These are phyloP conservation scores for Chlamydomonas sp. DNA, from an alignment of 139 green algal species.

Conservation along the genomic window DNA sequence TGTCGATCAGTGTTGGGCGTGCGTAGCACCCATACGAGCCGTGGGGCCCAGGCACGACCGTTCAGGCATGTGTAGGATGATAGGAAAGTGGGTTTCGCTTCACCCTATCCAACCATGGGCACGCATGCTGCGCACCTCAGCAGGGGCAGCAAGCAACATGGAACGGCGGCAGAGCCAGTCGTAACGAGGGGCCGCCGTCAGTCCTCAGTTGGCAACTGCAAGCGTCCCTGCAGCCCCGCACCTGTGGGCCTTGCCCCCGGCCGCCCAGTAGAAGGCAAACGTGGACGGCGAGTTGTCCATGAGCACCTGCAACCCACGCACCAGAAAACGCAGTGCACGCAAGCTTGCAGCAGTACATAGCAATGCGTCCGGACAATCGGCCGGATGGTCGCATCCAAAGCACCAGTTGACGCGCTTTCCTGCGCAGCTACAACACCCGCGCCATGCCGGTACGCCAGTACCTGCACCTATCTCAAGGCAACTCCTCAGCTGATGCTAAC, in stretches of 20 bases:
- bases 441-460: background rate
- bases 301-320: conserved; percentile 22
- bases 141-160: too few species aligned
- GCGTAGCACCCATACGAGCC: too few species aligned
- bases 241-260: conserved; percentile 36
- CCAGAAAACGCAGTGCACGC: background rate
- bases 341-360: background rate
- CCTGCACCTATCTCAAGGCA: background rate
- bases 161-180: too few species aligned
- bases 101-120: too few species aligned
- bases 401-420: background rate
- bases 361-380: background rate
- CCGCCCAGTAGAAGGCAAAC: conserved; percentile 53
- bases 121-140: too few species aligned
- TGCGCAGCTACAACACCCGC: background rate
- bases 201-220: too few species aligned
- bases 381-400: background rate
- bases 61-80: too few species aligned
- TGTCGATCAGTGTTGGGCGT: too few species aligned
- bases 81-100: too few species aligned
- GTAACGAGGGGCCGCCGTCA: too few species aligned
- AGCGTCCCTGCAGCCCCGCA: background rate
- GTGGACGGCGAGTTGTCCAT: conserved; percentile 47
- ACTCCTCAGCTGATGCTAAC: background rate
- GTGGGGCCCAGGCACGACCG: too few species aligned